A percentile compares a stretch with the other conserved stretches of the same genome.
Evolutionary conservation across 345 rosid genomes (phyloP).

Genomic region (Boechera stricta): DNA sequence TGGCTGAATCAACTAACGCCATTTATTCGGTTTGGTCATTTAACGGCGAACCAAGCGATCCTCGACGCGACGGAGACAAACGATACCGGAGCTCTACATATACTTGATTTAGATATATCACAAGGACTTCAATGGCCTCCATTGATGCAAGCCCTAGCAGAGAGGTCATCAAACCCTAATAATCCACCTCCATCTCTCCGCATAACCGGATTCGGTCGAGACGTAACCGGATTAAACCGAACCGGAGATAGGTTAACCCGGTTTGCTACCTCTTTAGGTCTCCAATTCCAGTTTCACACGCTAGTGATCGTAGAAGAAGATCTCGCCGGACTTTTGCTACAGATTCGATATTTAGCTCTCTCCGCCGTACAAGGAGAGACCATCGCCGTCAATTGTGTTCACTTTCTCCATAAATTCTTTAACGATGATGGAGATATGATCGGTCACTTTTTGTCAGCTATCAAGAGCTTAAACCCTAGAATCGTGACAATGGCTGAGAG

Average conservation of each 20-base stretch:
- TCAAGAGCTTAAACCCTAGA: constrained; percentile 72
- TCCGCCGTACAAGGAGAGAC: constrained; percentile 65
- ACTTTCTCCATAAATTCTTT: constrained; percentile 66
- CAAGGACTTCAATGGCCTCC: constrained; percentile 99
- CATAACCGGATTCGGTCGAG: constrained; percentile 86
- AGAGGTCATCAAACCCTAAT: constrained; percentile 52
- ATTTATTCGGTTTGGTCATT: constrained; percentile 81
- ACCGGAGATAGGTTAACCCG: constrained; percentile 86
- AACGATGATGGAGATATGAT: constrained; percentile 58
- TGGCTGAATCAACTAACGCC: constrained; percentile 90
- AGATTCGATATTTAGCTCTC: constrained; percentile 52
- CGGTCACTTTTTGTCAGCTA: constrained; percentile 58
- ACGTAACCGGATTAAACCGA: constrained; percentile 56
- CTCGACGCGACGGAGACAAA: constrained; percentile 64
- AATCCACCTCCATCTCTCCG: constrained; percentile 62
- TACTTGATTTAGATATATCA: constrained; percentile 91
- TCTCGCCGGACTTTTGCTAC: constrained; percentile 50
- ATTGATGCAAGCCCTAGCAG: constrained; percentile 91
- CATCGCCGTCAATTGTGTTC: constrained; percentile 79
- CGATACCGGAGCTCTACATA: constrained; percentile 66
- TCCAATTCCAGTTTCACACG: constrained; percentile 80
- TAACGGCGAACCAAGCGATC: constrained; percentile 94
- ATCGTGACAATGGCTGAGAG: constrained; percentile 86
- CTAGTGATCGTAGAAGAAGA: constrained; percentile 64
- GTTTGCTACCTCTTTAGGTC: constrained; percentile 84